Base-by-base conservation (phyloP, 225 moss, liverwort and hornwort genomes). In the Asterella californica region DNA sequence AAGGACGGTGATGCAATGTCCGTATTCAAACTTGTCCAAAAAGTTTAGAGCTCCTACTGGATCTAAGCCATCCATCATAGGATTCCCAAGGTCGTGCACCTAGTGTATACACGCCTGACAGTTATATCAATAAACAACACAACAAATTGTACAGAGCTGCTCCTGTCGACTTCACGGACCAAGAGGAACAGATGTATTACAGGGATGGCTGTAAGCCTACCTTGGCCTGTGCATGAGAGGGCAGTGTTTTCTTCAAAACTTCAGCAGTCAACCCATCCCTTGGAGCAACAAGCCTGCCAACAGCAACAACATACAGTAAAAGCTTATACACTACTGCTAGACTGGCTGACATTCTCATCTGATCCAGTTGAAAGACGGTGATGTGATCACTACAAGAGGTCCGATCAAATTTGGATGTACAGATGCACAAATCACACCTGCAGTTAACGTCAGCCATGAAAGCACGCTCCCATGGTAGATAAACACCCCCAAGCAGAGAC, bases 381-480 rank as follows among this genome's bases (percentile, higher is more conserved):
- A 57, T 32, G 64, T 9, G 27, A 29, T 64, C 64, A 64, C 64
- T 64, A 24, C 57, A 19, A 47, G 76, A 88, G 53, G 77, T 78
- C 48, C 91, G 42, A 42, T 3, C 7, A 3, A 42, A 42, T 42
- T 3, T 42, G 42, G 42, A 42, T 7, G 4, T 42, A 42, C 4
- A 88, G 54, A 91, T 76, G 11, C 60, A 34, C 29, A 59, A 67
- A 50, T 15, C 79, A 38, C 81, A 96, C 96, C 94, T 91, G 90
- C 96, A 96, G 63, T 73, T 82, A 27, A 59, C 76, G 69, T 91
- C 88, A 57, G 96, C 86, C 92, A 96, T 92, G 85, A 96, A 83
- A 45, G 84, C 87, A 65, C 94, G 91, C 90, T 96, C 96, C 96
- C 96, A 96, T 60, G 96, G 96, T 77, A 92, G 90, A 63, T 96